Percentiles rank a stretch among this genome's conserved stretches.
Evolutionary conservation across 257 asterid genomes (phyloP).

Genomic region (Capsicum baccatum): DNA sequence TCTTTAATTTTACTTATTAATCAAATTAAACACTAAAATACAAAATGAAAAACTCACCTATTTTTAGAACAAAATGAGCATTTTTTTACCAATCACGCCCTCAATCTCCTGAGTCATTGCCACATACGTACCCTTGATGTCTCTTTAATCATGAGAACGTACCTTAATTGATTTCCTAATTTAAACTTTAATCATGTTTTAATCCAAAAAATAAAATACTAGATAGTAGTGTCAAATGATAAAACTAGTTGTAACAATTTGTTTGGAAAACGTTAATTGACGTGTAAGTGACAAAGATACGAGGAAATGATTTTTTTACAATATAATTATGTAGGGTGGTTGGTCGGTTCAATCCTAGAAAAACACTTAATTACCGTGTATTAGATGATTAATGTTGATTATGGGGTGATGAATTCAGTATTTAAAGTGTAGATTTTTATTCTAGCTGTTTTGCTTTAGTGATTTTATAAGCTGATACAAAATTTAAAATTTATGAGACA

Average conservation of each 20-base stretch:
- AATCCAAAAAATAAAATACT: background rate
- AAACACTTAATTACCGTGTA: background rate
- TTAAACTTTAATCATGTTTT: background rate
- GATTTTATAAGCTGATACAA: no score
- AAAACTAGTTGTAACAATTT: background rate
- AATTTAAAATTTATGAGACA: no score
- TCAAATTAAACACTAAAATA: no score
- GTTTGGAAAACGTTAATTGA: background rate
- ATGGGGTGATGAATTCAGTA: no score
- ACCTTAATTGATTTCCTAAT: background rate
- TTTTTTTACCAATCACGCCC: no score
- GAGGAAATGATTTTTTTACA: background rate
- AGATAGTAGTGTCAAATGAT: no score
- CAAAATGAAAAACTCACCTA: no score
- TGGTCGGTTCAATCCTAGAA: background rate
- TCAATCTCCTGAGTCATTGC: background rate
- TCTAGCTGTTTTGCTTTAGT: no score
- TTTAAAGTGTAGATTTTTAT: no score
- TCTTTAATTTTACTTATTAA: no score
- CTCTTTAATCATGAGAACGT: no score
- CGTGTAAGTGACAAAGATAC: conserved; percentile 5
- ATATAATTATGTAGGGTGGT: background rate
- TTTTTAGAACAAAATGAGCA: no score
- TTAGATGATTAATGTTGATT: background rate
- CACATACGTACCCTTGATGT: background rate